A percentile compares a stretch with the other conserved stretches of the same genome.
Conservation (phyloP, 352 stramenopile species). For the Pythium phragmitis region DNA sequence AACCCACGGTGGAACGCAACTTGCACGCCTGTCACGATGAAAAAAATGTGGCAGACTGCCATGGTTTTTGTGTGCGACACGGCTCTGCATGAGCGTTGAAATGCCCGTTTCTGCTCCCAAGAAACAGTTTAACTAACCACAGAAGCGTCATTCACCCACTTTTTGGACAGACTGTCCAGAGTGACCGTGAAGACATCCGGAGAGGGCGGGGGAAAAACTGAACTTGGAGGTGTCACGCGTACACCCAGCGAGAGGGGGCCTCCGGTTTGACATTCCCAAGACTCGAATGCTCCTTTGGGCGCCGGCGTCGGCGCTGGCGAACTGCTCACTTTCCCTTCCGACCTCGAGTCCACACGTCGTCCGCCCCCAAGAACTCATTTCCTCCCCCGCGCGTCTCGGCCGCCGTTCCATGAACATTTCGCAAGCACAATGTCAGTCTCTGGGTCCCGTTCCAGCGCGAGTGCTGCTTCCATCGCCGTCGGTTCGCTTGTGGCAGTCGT, state of each 20-base stretch:
- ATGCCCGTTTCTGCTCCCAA: too few species aligned
- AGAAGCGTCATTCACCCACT: too few species aligned
- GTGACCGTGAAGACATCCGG: neutral
- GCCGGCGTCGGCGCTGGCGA: neutral
- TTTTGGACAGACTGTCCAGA: too few species aligned
- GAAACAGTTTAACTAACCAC: too few species aligned
- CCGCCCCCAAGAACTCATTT: neutral
- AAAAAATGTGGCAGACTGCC: too few species aligned
- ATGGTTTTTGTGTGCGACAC: too few species aligned
- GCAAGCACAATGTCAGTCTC: conserved; percentile 4
- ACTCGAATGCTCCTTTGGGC: neutral
- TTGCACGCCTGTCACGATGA: too few species aligned
- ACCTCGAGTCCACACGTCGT: conserved; percentile 2
- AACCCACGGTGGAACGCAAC: too few species aligned
- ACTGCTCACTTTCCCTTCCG: conserved; percentile 7
- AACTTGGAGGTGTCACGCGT: neutral
- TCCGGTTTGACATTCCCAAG: conserved; percentile 1
- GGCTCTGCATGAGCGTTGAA: too few species aligned
- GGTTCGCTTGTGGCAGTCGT: conserved; percentile 8
- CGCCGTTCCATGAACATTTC: conserved; percentile 7
- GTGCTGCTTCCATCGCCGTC: neutral
- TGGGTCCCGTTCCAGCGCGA: conserved; percentile 8
- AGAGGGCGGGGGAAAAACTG: neutral
- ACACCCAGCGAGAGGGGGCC: neutral
- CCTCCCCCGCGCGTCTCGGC: neutral